Evolutionary conservation across 805 yeast species (phyloP).

Genomic region (Wickerhamiella hasegawae): DNA sequence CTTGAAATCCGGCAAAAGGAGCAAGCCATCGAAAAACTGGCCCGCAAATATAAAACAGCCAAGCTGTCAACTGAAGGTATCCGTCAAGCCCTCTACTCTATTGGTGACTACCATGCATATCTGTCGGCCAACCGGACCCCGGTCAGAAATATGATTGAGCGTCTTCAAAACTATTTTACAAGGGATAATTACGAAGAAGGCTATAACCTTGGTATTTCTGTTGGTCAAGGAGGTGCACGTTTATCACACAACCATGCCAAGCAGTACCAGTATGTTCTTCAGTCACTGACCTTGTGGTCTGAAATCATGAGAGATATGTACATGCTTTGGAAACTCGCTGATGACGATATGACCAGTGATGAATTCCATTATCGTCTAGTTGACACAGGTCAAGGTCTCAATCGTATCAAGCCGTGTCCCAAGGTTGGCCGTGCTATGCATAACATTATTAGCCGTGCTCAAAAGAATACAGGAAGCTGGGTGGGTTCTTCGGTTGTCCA

Average conservation of each 20-base stretch:
- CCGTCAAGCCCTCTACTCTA: slow-evolving; percentile 57
- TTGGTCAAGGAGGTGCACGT: slow-evolving; percentile 54
- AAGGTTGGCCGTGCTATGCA: slow-evolving; percentile 55
- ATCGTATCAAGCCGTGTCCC: slow-evolving; percentile 64
- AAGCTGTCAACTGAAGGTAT: slow-evolving; percentile 32
- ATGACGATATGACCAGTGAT: slow-evolving; percentile 44
- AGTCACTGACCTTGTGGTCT: slow-evolving; percentile 62
- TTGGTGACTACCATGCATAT: slow-evolving; percentile 66
- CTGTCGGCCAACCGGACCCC: slow-evolving; percentile 55
- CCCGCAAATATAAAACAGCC: slow-evolving; percentile 28
- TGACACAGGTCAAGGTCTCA: slow-evolving; percentile 71
- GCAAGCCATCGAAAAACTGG: slow-evolving; percentile 45
- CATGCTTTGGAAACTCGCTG: slow-evolving; percentile 62
- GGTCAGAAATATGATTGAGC: slow-evolving; percentile 41
- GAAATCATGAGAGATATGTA: slow-evolving; percentile 66
- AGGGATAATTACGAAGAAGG: slow-evolving; percentile 24
- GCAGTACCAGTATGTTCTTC: slow-evolving; percentile 60
- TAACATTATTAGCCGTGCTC: slow-evolving; percentile 47
- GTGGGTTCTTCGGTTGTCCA: slow-evolving; percentile 71
- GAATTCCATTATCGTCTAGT: slow-evolving; percentile 36
- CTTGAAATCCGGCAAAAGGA: slow-evolving; percentile 51
- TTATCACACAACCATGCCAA: slow-evolving; percentile 57
- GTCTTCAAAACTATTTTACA: slow-evolving; percentile 32
- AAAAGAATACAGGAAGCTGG: slow-evolving; percentile 48
- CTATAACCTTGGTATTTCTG: slow-evolving; percentile 44